Percentiles rank a stretch among this genome's conserved stretches.
These are phyloP conservation scores for Phytophthora sp. DNA, from an alignment of 352 stramenopile genomes.

Conservation along the genomic window DNA sequence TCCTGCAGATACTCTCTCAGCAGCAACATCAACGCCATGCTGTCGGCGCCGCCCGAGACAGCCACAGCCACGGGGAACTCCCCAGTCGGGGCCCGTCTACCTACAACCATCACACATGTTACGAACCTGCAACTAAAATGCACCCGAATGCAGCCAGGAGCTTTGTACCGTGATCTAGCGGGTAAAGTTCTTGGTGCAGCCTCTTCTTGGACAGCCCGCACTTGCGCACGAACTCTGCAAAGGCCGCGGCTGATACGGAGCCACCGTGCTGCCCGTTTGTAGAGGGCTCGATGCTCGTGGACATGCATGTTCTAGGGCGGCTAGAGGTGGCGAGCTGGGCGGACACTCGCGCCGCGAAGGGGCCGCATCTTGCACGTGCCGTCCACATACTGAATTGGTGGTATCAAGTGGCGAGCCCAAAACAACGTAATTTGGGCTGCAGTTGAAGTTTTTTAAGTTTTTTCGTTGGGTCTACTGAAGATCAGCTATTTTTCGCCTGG, in stretches of 20 bases:
- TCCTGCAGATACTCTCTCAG: conserved; percentile 66
- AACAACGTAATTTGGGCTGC: conserved; percentile 1
- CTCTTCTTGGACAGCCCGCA: conserved; percentile 46
- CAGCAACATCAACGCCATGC: conserved; percentile 81
- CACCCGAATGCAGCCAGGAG: background rate
- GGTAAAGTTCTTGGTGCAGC: conserved; percentile 47
- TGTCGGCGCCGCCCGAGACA: conserved; percentile 80
- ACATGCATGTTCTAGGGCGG: background rate
- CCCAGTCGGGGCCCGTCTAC: conserved; percentile 4
- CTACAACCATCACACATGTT: conserved; percentile 23
- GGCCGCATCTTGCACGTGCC: background rate
- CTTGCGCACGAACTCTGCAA: conserved; percentile 43
- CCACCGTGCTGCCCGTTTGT: background rate
- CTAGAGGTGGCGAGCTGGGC: background rate
- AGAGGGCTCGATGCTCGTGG: background rate
- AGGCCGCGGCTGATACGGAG: conserved; percentile 38
- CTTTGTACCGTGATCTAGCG: conserved; percentile 23
- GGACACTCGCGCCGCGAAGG: background rate
- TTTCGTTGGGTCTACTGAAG: background rate
- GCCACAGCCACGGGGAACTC: conserved; percentile 75
- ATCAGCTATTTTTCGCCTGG: background rate
- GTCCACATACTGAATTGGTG: conserved; percentile 8
- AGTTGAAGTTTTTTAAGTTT: conserved; percentile 10
- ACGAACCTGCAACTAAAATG: conserved; percentile 5
- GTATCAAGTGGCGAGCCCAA: background rate